Conservation (phyloP, 116 monocot species). For the Cymodocea nodosa region DNA sequence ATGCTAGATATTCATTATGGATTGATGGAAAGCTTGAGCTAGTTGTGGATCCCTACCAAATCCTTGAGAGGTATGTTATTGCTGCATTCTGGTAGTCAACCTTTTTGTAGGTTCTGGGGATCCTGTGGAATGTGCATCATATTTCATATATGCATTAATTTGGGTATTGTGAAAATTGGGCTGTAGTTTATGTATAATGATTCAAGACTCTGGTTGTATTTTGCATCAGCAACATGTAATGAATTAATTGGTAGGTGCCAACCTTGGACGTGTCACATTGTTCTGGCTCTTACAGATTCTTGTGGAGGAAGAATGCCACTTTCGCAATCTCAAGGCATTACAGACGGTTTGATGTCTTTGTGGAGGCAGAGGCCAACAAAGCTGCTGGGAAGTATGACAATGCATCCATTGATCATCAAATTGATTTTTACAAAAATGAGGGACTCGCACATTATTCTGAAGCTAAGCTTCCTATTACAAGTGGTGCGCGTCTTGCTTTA, state of each 20-base stretch:
- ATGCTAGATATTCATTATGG: constrained; percentile 81
- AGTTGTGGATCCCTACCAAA: constrained; percentile 18
- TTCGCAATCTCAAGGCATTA: constrained; percentile 92
- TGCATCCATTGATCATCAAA: constrained; percentile 69
- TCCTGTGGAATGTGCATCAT: too few species aligned
- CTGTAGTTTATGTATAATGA: too few species aligned
- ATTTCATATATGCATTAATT: too few species aligned
- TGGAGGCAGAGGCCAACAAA: constrained; percentile 93
- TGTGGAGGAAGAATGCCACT: constrained; percentile 65
- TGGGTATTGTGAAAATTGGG: too few species aligned
- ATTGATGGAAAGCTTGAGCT: constrained; percentile 90
- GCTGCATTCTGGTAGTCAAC: too few species aligned
- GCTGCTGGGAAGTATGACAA: constrained; percentile 92
- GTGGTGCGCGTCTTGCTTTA: constrained; percentile 35
- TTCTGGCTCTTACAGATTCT: constrained; percentile 37
- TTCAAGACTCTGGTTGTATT: too few species aligned
- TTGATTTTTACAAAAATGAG: constrained; percentile 73
- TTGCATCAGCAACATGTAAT: neutral
- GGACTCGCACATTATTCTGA: constrained; percentile 71
- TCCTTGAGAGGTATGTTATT: constrained; percentile 15
- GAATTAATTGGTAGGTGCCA: neutral
- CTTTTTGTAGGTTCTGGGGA: too few species aligned
- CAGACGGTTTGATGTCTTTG: constrained; percentile 90
- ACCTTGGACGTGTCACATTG: neutral
- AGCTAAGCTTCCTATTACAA: constrained; percentile 84